Percentiles rank a stretch among this genome's conserved stretches.
Evolutionary conservation across 495 filamentous ascomycete species (phyloP).

Genomic region (Penicillium coprophilum): DNA sequence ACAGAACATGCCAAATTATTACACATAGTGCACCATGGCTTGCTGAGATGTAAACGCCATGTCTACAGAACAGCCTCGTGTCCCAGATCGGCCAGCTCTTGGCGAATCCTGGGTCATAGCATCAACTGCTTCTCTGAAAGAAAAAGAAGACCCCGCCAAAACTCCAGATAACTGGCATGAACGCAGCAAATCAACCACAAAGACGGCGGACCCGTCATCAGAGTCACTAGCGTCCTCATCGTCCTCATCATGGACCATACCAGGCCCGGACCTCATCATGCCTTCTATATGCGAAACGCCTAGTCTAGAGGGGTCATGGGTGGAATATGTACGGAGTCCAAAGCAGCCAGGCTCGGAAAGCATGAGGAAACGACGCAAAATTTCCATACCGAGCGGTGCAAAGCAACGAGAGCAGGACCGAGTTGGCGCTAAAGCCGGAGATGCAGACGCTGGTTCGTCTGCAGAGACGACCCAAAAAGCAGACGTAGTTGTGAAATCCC

Average conservation of each 20-base stretch:
- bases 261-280: conserved; percentile 49
- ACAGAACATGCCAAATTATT: neutral
- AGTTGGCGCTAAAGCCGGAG: neutral
- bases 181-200: conserved; percentile 11
- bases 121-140: conserved; percentile 21
- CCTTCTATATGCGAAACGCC: conserved; percentile 44
- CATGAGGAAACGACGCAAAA: conserved; percentile 33
- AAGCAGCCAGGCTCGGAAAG: conserved; percentile 14
- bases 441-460: conserved; percentile 16
- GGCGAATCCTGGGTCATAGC: conserved; percentile 45
- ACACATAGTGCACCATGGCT: neutral
- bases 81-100: conserved; percentile 29
- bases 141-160: conserved; percentile 6
- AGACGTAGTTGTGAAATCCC: conserved; percentile 1
- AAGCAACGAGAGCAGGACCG: neutral
- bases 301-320: conserved; percentile 42
- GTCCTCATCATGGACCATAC: conserved; percentile 31
- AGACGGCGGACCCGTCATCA: conserved; percentile 15
- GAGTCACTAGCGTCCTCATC: conserved; percentile 31
- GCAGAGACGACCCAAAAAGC: conserved; percentile 1
- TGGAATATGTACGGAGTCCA: conserved; percentile 24
- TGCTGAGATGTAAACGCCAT: conserved; percentile 28
- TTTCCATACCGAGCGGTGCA: conserved; percentile 9
- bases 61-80: conserved; percentile 25
- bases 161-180: conserved; percentile 8